Evolutionary conservation across 2,329 filamentous ascomycete species (phyloP).

Genomic region (Trichoderma arundinaceum): DNA sequence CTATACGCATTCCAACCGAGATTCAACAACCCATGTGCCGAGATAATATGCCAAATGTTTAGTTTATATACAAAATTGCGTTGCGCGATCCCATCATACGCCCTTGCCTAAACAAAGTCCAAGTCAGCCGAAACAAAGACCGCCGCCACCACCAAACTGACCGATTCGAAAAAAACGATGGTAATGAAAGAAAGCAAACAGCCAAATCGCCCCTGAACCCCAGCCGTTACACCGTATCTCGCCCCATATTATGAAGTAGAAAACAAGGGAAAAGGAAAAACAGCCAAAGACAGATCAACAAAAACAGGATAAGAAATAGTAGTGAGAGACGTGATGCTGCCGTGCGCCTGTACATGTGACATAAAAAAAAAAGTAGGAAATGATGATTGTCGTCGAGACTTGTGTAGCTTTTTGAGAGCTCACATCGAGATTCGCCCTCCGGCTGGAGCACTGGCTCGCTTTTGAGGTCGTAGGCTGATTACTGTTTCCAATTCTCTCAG

Average conservation of each 20-base stretch:
- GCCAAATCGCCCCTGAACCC: constrained; percentile 9
- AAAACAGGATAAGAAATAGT: neutral
- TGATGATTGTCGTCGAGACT: constrained; percentile 24
- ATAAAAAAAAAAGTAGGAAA: constrained; percentile 4
- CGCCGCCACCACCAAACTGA: constrained; percentile 11
- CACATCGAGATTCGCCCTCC: constrained; percentile 52
- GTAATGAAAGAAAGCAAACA: constrained; percentile 15
- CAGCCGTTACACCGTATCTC: constrained; percentile 23
- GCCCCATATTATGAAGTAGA: constrained; percentile 4
- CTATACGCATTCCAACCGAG: neutral
- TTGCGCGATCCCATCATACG: constrained; percentile 26
- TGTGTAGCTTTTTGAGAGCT: constrained; percentile 27
- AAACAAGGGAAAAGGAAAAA: constrained; percentile 1
- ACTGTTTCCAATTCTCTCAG: constrained; percentile 90
- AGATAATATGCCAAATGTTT: constrained; percentile 5
- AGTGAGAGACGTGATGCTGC: constrained; percentile 17
- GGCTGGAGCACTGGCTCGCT: constrained; percentile 46
- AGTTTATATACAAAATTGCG: constrained; percentile 24
- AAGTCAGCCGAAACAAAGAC: constrained; percentile 2
- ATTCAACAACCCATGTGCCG: neutral
- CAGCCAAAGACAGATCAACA: constrained; percentile 1
- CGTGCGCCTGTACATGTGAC: constrained; percentile 28
- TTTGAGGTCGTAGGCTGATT: constrained; percentile 63
- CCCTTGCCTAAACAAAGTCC: constrained; percentile 16
- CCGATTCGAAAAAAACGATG: neutral